Percentiles rank a stretch among this genome's conserved stretches.
phyloP scores from a whole-genome alignment of 352 stramenopile species.

The Phytophthora tubulina region DNA sequence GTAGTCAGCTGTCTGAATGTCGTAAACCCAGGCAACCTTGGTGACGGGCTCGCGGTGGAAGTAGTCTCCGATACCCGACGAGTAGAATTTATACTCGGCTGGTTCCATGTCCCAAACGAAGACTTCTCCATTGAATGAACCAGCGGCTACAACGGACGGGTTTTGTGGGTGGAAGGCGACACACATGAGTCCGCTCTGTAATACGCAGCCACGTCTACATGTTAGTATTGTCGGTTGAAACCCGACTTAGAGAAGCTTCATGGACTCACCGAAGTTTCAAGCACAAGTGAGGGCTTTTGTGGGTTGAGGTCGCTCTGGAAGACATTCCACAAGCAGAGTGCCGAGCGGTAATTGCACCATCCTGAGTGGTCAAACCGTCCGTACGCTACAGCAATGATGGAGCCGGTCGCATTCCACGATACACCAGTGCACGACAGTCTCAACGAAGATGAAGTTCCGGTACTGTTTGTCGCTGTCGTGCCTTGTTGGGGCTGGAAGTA shows the following conservation, averaged over 20 bases:
- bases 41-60: conserved; percentile 90
- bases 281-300: conserved; percentile 67
- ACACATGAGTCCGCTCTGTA: conserved; percentile 89
- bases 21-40: conserved; percentile 85
- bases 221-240: background rate
- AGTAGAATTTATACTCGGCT: conserved; percentile 72
- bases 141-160: conserved; percentile 82
- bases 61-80: conserved; percentile 89
- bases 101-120: conserved; percentile 82
- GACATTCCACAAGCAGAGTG: conserved; percentile 88
- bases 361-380: conserved; percentile 87
- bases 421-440: conserved; percentile 86
- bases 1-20: conserved; percentile 76
- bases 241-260: background rate
- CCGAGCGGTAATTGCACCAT: conserved; percentile 90
- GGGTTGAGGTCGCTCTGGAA: conserved; percentile 84
- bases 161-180: conserved; percentile 88
- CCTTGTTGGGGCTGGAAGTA: conserved; percentile 65
- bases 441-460: conserved; percentile 39
- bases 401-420: conserved; percentile 90
- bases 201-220: background rate
- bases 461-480: conserved; percentile 4
- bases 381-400: conserved; percentile 84
- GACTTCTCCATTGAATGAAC: conserved; percentile 90
- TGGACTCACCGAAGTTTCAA: conserved; percentile 74